A percentile compares a stretch with the other conserved stretches of the same genome.
Conservation (phyloP, 208 protist species). For the Herpetomonas samuelpessoai region DNA sequence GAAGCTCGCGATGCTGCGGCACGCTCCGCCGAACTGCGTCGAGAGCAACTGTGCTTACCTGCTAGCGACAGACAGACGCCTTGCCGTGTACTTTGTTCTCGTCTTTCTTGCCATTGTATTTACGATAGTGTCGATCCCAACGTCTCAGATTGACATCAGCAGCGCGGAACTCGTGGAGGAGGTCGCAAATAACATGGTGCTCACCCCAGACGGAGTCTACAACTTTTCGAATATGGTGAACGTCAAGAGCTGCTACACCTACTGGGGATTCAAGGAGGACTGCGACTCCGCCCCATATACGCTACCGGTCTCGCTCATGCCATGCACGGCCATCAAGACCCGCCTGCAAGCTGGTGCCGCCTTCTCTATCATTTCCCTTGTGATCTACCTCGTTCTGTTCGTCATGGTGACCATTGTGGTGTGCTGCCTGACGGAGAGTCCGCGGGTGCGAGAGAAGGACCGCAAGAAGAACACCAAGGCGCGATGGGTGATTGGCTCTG, state of each 20-base stretch:
- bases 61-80: slow-evolving; percentile 33
- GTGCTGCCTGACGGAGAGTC: slow-evolving; percentile 21
- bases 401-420: slow-evolving; percentile 29
- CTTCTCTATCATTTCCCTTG: slow-evolving; percentile 56
- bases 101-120: slow-evolving; percentile 37
- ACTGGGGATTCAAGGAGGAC: slow-evolving; percentile 74
- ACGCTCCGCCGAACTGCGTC: slow-evolving; percentile 30
- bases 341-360: slow-evolving; percentile 48
- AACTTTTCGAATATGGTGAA: slow-evolving; percentile 13
- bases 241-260: slow-evolving; percentile 52
- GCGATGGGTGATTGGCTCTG: slow-evolving; percentile 27
- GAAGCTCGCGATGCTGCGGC: slow-evolving; percentile 2
- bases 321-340: slow-evolving; percentile 20
- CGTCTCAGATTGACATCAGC: slow-evolving; percentile 44
- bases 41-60: slow-evolving; percentile 30
- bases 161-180: not conserved
- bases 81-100: slow-evolving; percentile 26
- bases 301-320: slow-evolving; percentile 25
- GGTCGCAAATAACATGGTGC: slow-evolving; percentile 1
- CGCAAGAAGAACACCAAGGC: slow-evolving; percentile 7
- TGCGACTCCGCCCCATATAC: slow-evolving; percentile 51
- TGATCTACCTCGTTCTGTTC: slow-evolving; percentile 18
- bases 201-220: slow-evolving; percentile 10
- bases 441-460: slow-evolving; percentile 14
- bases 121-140: slow-evolving; percentile 39